Conservation (phyloP, 1,284 basidiomycete genomes). For the Cutaneotrichosporon cutaneum region DNA sequence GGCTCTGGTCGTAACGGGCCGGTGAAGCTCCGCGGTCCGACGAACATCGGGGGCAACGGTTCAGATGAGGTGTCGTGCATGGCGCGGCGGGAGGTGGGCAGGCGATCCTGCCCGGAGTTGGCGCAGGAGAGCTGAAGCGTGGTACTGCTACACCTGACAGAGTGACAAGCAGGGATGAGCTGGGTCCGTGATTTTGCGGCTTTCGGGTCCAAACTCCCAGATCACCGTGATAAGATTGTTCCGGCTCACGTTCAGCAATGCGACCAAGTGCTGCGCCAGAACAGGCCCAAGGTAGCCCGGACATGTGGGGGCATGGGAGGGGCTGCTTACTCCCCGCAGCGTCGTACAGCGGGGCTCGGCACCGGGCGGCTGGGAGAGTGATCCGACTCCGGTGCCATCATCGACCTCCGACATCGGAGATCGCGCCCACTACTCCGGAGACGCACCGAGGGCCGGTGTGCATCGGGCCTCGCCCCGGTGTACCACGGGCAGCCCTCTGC, state of each 20-base stretch:
- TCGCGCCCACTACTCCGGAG: background rate
- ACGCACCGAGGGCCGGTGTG: background rate
- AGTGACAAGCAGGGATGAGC: no score
- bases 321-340: no score
- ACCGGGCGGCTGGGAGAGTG: background rate
- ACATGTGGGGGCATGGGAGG: background rate
- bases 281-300: background rate
- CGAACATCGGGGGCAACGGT: no score
- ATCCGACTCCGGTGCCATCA: background rate
- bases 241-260: background rate
- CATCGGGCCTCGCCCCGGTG: background rate
- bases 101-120: no score
- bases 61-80: no score
- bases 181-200: conserved; percentile 2
- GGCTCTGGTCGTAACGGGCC: no score
- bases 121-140: no score
- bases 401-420: background rate
- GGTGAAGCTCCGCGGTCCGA: no score
- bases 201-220: background rate
- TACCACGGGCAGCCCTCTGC: background rate
- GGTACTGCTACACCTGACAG: no score
- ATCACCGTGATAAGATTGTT: background rate
- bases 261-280: background rate
- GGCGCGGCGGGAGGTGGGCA: no score
- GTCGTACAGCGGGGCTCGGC: no score